phyloP scores from a whole-genome alignment of 371 early-diverging fungal species.

The Batkoa obscura region DNA sequence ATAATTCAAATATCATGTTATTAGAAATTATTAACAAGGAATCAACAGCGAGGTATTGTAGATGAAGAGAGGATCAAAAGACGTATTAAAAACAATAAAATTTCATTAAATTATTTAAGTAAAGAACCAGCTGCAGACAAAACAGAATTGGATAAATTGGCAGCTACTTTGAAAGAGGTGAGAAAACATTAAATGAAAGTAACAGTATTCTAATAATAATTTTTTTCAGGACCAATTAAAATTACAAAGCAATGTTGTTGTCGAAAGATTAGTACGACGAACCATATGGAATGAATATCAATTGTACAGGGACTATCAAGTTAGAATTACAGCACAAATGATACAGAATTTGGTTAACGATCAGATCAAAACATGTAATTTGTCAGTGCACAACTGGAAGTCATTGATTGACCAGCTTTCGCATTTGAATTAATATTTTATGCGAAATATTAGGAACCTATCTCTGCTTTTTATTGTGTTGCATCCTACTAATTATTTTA shows the following conservation, averaged over 20 bases:
- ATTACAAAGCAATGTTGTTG: not conserved
- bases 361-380: not conserved
- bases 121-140: not conserved
- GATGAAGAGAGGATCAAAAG: not conserved
- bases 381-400: not conserved
- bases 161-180: not conserved
- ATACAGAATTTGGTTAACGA: not conserved
- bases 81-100: not conserved
- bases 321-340: not conserved
- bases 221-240: not conserved
- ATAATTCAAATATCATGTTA: not conserved
- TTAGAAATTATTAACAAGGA: not conserved
- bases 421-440: not conserved
- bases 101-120: not conserved
- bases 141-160: not conserved
- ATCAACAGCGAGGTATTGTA: not conserved
- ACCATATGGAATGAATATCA: not conserved
- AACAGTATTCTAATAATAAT: too few species aligned
- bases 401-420: not conserved
- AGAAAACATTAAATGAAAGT: not conserved
- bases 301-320: not conserved
- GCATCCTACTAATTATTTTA: too few species aligned
- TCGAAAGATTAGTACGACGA: not conserved
- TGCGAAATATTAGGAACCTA: too few species aligned
- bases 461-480: too few species aligned